Conservation (phyloP, 345 rosid genomes). For the Ricinus communis region DNA sequence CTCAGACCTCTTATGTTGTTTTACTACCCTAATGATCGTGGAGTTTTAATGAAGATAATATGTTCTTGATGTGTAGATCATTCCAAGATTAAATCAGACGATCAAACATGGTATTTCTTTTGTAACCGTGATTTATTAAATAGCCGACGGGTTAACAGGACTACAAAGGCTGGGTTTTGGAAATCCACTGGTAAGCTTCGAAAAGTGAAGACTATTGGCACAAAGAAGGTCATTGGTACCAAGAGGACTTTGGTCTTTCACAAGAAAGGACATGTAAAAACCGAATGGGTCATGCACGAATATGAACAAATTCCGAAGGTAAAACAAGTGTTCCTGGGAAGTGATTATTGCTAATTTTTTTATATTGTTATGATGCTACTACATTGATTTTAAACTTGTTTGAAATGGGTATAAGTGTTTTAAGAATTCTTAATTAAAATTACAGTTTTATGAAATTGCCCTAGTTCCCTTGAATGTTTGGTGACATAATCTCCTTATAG, state of each 20-base stretch:
- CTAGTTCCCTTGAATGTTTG: no score
- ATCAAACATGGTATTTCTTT: slow-evolving; percentile 42
- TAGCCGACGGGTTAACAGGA: slow-evolving; percentile 27
- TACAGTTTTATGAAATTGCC: no score
- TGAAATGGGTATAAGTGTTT: not conserved
- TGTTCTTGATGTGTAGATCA: not conserved
- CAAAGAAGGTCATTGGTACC: slow-evolving; percentile 31
- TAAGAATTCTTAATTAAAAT: no score
- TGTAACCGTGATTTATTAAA: slow-evolving; percentile 20
- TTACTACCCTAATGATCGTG: not conserved
- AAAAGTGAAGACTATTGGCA: not conserved
- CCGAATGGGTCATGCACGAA: slow-evolving; percentile 36
- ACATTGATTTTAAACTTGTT: not conserved
- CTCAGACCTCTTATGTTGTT: no score
- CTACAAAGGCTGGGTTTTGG: slow-evolving; percentile 47
- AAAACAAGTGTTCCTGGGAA: not conserved
- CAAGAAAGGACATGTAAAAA: not conserved
- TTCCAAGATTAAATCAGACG: slow-evolving; percentile 1
- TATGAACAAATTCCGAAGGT: slow-evolving; percentile 35
- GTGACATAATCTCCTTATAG: no score
- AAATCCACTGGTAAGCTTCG: slow-evolving; percentile 45
- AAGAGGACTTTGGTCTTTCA: slow-evolving; percentile 48
- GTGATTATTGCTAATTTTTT: not conserved
- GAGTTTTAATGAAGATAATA: not conserved
- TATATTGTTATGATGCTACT: not conserved